Evolutionary conservation across 495 filamentous ascomycete species (phyloP).

Genomic region (Hapsidospora chrysogenum): DNA sequence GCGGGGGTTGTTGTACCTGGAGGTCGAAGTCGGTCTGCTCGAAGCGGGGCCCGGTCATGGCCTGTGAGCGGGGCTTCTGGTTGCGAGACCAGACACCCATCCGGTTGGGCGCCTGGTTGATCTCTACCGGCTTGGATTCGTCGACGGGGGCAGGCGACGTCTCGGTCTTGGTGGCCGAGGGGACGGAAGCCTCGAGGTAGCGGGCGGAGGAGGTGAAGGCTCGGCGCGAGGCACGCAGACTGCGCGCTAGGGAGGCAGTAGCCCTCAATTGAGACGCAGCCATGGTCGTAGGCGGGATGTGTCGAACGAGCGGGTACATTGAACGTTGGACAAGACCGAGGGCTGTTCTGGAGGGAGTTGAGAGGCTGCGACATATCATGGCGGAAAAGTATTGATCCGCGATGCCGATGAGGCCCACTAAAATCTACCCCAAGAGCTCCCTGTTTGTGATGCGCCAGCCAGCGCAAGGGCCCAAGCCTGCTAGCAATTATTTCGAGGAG

Average conservation of each 20-base stretch:
- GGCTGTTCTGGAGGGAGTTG: too few species aligned
- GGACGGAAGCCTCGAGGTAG: conserved; percentile 17
- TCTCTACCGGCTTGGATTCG: conserved; percentile 40
- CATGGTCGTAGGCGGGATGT: conserved; percentile 32
- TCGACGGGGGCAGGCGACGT: conserved; percentile 30
- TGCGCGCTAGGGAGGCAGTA: conserved; percentile 13
- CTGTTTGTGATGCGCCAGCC: too few species aligned
- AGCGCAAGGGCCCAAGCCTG: too few species aligned
- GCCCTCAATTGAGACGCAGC: conserved; percentile 36
- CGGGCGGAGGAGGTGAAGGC: conserved; percentile 20
- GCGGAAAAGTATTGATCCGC: too few species aligned
- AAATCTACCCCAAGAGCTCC: too few species aligned
- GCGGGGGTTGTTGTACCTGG: conserved; percentile 61
- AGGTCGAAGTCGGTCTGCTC: conserved; percentile 86
- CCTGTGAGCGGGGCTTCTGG: conserved; percentile 62
- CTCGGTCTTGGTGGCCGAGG: conserved; percentile 42
- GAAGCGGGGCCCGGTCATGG: conserved; percentile 87
- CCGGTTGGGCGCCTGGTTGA: conserved; percentile 78
- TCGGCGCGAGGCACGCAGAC: conserved; percentile 13
- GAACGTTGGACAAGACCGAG: too few species aligned
- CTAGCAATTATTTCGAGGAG: too few species aligned
- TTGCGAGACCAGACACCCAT: conserved; percentile 60
- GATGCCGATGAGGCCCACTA: too few species aligned
- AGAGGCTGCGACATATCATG: too few species aligned
- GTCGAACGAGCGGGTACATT: too few species aligned